These are phyloP conservation scores for Dissophora globulifera DNA, from an alignment of 192 early-diverging fungal species.

Conservation along the genomic window DNA sequence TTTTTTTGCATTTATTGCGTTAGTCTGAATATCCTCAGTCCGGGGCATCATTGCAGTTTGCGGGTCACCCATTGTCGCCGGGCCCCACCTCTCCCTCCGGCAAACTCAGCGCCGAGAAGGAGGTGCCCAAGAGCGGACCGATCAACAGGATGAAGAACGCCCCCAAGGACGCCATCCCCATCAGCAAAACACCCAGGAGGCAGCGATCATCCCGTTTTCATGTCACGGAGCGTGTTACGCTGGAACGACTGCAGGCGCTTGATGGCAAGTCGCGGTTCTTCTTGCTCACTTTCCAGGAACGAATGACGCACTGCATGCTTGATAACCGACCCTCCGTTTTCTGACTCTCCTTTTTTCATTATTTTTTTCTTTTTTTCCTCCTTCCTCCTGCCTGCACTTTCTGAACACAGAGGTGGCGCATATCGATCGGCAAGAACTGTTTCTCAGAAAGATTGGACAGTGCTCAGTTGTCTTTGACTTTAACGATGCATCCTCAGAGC, in stretches of 20 bases:
- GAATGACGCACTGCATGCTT: background rate
- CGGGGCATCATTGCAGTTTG: constrained; percentile 12
- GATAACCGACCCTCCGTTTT: no score
- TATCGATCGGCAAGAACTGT: constrained; percentile 86
- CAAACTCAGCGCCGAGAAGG: constrained; percentile 46
- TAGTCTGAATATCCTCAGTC: constrained; percentile 41
- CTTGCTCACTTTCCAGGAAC: background rate
- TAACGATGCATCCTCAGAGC: constrained; percentile 86
- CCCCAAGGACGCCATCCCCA: constrained; percentile 77
- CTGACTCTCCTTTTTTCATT: no score
- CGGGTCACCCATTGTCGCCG: constrained; percentile 12
- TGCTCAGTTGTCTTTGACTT: constrained; percentile 97
- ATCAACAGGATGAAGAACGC: constrained; percentile 62
- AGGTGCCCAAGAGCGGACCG: constrained; percentile 57
- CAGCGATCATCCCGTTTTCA: constrained; percentile 90
- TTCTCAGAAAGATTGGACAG: constrained; percentile 91
- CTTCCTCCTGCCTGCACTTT: constrained; percentile 6
- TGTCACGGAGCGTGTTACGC: constrained; percentile 81
- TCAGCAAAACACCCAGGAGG: constrained; percentile 82
- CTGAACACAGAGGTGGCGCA: constrained; percentile 77
- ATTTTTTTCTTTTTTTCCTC: background rate
- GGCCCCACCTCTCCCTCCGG: constrained; percentile 36
- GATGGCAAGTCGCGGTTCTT: constrained; percentile 68
- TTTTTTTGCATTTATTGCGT: constrained; percentile 1
- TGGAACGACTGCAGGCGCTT: constrained; percentile 79